phyloP scores from a whole-genome alignment of 2,329 filamentous ascomycete genomes.

The Aspergillus amoenus region DNA sequence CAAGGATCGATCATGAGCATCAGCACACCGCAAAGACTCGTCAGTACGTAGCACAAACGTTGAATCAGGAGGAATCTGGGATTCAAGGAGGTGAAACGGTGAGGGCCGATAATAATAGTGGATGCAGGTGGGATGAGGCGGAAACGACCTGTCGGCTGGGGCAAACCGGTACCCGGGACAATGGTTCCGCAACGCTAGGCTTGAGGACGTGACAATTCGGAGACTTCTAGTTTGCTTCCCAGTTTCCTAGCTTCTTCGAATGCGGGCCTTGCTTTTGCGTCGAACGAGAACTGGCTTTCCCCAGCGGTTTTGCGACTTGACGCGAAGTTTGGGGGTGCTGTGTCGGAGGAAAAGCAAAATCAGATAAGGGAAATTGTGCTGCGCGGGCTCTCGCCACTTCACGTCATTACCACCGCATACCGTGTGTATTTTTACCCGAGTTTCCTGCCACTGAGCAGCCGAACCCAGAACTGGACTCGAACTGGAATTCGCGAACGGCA shows the following conservation, averaged over 20 bases:
- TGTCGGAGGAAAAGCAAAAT: constrained; percentile 7
- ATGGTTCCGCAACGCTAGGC: constrained; percentile 22
- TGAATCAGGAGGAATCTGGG: constrained; percentile 4
- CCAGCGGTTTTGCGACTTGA: neutral
- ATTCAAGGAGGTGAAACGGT: constrained; percentile 2
- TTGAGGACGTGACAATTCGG: constrained; percentile 13
- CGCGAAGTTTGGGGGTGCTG: neutral
- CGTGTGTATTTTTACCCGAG: constrained; percentile 16
- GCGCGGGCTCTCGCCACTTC: constrained; percentile 8
- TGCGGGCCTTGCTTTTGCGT: neutral
- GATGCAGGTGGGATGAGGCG: constrained; percentile 20
- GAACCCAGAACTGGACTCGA: neutral
- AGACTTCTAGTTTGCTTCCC: neutral
- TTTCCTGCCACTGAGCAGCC: neutral
- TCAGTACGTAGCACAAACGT: constrained; percentile 1
- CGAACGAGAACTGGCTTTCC: neutral
- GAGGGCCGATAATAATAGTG: neutral
- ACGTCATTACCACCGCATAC: constrained; percentile 16
- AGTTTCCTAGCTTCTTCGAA: neutral
- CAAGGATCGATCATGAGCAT: neutral
- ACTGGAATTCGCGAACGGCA: neutral
- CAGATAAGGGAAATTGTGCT: constrained; percentile 13
- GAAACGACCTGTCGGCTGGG: constrained; percentile 18
- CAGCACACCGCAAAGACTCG: neutral
- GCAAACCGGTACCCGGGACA: constrained; percentile 22